Base-by-base conservation (phyloP, 139 green algal species). In the Volvox africanus region DNA sequence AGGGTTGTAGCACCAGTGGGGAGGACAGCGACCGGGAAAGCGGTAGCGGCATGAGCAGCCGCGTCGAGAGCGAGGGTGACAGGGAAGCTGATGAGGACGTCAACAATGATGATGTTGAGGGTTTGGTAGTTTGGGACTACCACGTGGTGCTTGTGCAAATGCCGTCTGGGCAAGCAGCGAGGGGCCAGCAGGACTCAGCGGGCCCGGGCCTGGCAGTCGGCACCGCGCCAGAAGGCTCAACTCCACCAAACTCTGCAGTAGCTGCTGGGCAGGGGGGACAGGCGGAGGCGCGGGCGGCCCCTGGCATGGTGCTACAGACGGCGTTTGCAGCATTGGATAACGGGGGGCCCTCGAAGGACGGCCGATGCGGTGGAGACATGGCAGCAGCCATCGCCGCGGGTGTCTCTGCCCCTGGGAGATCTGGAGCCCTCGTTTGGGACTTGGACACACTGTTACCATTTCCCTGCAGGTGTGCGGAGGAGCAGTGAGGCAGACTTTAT, bases 101-200 rank as follows among this genome's bases (percentile, higher is more conserved):
- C 26, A 69, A 61, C 36, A 73, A 24, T 18, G 50, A 65, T 12
- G 67, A 62, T 30, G 82, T n/a, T n/a, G 83, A 55, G 30, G 67
- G 36, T 22, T 37, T 93, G 19, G 87, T 93, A 13, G 36, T 94
- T 1, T 95, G 93, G 94, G 94, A 96, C 71, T 96, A 96, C 36
- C 94, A 96, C 76, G 93, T 95, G 2, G 12, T 94, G 19, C 6
- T 88, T 32, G 35, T 94, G 14, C 78, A 88, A 67, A 14, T 44
- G 78, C 78, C 75, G 32, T 55, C 44, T 5, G 5, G 44, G 5
- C 67, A 75, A 28, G 9, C 5, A 28, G n/a, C n/a, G n/a, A n/a
- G n/a, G n/a, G n/a, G 14, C 67, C 22, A 75, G 67, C 22, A 28
- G 24, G 22, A 28, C 24, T 12, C 67, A 35, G 17, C 75, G 61